Evolutionary conservation across 805 yeast genomes (phyloP).

Genomic region (Pichia gijzeniarum): DNA sequence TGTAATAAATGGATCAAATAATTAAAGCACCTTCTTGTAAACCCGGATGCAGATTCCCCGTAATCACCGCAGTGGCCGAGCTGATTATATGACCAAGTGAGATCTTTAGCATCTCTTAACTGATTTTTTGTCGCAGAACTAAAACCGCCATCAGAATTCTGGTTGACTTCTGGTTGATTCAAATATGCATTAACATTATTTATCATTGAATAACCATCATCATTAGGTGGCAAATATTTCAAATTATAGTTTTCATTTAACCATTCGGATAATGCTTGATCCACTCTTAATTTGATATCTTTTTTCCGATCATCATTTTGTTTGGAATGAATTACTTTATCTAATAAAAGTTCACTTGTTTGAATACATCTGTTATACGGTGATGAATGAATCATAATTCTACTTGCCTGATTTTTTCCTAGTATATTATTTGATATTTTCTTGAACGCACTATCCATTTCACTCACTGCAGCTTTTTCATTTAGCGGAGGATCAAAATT

Average conservation of each 20-base stretch:
- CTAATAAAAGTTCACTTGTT: conserved; percentile 30
- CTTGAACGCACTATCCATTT: conserved; percentile 26
- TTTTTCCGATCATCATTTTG: conserved; percentile 1
- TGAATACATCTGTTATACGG: conserved; percentile 41
- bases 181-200: conserved; percentile 35
- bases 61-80: conserved; percentile 40
- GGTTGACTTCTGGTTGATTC: conserved; percentile 14
- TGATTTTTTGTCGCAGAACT: conserved; percentile 15
- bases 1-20: conserved; percentile 32
- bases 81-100: conserved; percentile 30
- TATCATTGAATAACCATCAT: conserved; percentile 36
- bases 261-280: conserved; percentile 40
- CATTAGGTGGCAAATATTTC: conserved; percentile 38
- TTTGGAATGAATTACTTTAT: conserved; percentile 14
- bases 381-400: conserved; percentile 32
- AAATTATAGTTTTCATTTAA: conserved; percentile 35
- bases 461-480: conserved; percentile 17
- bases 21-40: conserved; percentile 31
- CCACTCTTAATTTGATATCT: conserved; percentile 29
- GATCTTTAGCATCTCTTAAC: conserved; percentile 21
- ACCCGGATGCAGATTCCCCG: conserved; percentile 34
- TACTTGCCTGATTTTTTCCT: conserved; percentile 9
- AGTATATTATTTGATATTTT: conserved; percentile 23
- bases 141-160: conserved; percentile 15
- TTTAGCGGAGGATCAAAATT: conserved; percentile 33